Evolutionary conservation across 1,139 yeast genomes (phyloP), one percentile per base, ranked within the genome.

Genomic region (Lodderomyces jiufengensis): DNA sequence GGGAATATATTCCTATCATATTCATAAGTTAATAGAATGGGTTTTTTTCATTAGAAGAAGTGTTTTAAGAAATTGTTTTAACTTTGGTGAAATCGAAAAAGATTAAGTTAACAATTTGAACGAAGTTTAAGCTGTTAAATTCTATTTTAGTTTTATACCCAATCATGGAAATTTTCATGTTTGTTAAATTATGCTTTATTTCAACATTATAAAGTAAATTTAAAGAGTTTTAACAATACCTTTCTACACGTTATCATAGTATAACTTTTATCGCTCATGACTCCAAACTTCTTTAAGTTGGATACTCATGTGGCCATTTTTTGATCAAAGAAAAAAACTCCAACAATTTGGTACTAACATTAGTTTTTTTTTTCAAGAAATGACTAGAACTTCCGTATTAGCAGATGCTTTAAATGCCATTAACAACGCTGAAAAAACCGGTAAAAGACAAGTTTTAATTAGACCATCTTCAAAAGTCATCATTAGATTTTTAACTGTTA

Each of bases 401-500:
- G 97, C 97, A 62, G 98, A 92, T 76, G 97, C 98, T 66, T 84
- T 92, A 66, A 90, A 92, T 70, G 81, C 96, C 59, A 92, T 92
- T 69, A 87, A 88, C 88, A 92, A 92, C 70, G 98, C 98, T 70
- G 98, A 92, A 78, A 92, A 90, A 76, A 82, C 97, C 66, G 98
- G 98, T 72, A 92, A 92, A 79, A 86, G 98, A 76, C 98, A 92
- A 79, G 98, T 92, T 55, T 74, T 92, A 67, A 80, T 92, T 69
- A 87, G 98, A 82, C 98, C 98, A 52, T 90, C 97, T 39, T 92
- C 98, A 63, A 92, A 92, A 80, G 98, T 92, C 55, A 88, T 92
- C 70, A 77, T 92, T 78, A 92, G 88, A 76, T 92, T 90, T 70
- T 78, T 92, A 70, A 80, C 87, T 63, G 98, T 92, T 55, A 90